Evolutionary conservation across 2,329 filamentous ascomycete genomes (phyloP), one percentile per base, ranked within the genome.

Genomic region (Exophiala bonariae): DNA sequence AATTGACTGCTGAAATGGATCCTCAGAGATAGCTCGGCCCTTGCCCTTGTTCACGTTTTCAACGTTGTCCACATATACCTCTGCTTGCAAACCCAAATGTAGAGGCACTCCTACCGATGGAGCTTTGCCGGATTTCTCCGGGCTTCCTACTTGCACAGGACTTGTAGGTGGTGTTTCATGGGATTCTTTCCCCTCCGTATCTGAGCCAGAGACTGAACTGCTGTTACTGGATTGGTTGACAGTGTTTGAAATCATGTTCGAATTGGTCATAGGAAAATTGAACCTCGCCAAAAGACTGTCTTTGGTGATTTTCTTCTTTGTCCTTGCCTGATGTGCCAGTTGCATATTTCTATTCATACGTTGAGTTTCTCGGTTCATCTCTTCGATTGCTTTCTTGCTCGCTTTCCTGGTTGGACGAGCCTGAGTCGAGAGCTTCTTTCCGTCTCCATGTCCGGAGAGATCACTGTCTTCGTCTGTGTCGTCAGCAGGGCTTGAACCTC

Each of bases 311-410:
- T 89, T 95, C 75, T 93, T 97, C 68, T 87, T 91, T 1, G 89
- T 95, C 70, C 85, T 89, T 18, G 89, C 87, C 63, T 96, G 85
- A 66, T 97, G 91, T 1, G 87, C 82, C 39, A 99, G 78, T 66
- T 97, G 92, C 81, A 96, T 87, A 63, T 87, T 95, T 56, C 93
- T 81, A 57, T 82, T 85, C 71, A 99, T 81, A 22, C 93, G 83
- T 71, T 99, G 93, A 1, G 92, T 96, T 68, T 99, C 93, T 48
- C 89, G 82, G 59, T 87, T 86, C 86, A 99, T 96, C 58, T 97
- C 92, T 63, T 96, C 89, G 33, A 96, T 66, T 0, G 93, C 93
- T 69, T 90, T 96, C 72, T 92, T 97, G 72, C 91, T 92, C 0
- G 93, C 91, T 64, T 93, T 95, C 10, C 93, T 81, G 8, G 81